Base-by-base conservation (phyloP, 2,329 filamentous ascomycete species). In the Apiospora pterosperma region DNA sequence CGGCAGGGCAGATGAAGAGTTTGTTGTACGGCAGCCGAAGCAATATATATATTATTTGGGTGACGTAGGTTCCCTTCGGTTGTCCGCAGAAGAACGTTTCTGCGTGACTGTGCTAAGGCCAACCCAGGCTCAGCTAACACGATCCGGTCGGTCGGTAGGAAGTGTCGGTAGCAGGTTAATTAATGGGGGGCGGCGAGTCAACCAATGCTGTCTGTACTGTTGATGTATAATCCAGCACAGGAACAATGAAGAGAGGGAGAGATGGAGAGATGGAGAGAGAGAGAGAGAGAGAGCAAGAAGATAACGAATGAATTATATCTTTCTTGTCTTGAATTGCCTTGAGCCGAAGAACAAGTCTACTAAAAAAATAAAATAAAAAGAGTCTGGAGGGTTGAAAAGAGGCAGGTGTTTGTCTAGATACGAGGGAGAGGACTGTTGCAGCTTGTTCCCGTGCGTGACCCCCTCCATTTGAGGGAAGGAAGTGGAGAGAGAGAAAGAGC, bases 41-140 rank as follows among this genome's bases (percentile, higher is more conserved):
- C 28, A 55, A 55, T 55, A 34, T 55, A 55, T 55, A 55, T 55
- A 55, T 55, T 55, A 55, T n/a, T 39, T 5, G n/a, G 23, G 58
- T 60, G 58, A 60, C 58, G 58, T 60, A 39, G n/a, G 31, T 38
- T 60, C 28, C n/a, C 23, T 25, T 60, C 58, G 58, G 58, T 60
- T 38, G 34, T 25, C 58, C 36, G 58, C 58, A 60, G 58, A 16
- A 23, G n/a, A 25, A 14, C 34, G 34, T 36, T 39, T 59, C 21
- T 60, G 34, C 16, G 28, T 60, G 58, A 52, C 25, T 25, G 36
- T 23, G 34, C 58, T 36, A 60, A 36, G 58, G n/a, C 58, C 58
- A 60, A 60, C 39, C n/a, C 58, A 60, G 36, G 34, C 34, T 55
- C 48, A 55, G 48, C 48, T 34, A 55, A 55, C 48, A 55, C 48